Evolutionary conservation across 169 alveolate genomes (phyloP), one percentile per base, ranked within the genome.

Genomic region (Plasmodium falciparum): DNA sequence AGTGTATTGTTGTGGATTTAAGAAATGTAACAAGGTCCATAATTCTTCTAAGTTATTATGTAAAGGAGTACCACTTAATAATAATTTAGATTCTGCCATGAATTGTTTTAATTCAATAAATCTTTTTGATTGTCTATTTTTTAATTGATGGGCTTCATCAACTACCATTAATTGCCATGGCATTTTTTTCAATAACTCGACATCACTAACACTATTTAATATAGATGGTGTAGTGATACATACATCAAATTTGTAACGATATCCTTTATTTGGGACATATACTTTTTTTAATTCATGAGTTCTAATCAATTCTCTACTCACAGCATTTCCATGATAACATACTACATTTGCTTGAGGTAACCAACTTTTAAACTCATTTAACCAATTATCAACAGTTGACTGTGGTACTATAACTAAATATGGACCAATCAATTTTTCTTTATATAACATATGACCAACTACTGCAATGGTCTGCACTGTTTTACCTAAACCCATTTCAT

Each of bases 401-500:
- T 97, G 99, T 2, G 99, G 99, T 2, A 96, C 99, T n/a, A 98
- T 96, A 15, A 98, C 95, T 86, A 98, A 93, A 78, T 95, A 96
- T 1, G 99, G 99, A 6, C 98, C 98, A 43, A 95, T 88, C 29
- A 96, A 86, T 24, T 94, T 89, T 72, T 97, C 98, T 88, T 85
- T 91, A 73, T 94, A 95, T 78, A 96, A 73, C 93, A 95, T 91
- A 70, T 96, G 98, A 1, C 98, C 98, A 15, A 97, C 90, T n/a
- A 97, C 95, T 1, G 98, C 93, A n/a, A 97, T 97, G 8, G 98
- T 95, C 83, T 97, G 98, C 4, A 97, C 98, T 0, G 99, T 97
- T 93, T 97, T 97, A 2, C 99, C 99, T 13, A 97, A 96, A 11
- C 99, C 99, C 99, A 97, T 97, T 91, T 97, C 99, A 92, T 97